Evolutionary conservation across 2,329 filamentous ascomycete genomes (phyloP), one percentile per base, ranked within the genome.

Genomic region (Phialophora macrospora): DNA sequence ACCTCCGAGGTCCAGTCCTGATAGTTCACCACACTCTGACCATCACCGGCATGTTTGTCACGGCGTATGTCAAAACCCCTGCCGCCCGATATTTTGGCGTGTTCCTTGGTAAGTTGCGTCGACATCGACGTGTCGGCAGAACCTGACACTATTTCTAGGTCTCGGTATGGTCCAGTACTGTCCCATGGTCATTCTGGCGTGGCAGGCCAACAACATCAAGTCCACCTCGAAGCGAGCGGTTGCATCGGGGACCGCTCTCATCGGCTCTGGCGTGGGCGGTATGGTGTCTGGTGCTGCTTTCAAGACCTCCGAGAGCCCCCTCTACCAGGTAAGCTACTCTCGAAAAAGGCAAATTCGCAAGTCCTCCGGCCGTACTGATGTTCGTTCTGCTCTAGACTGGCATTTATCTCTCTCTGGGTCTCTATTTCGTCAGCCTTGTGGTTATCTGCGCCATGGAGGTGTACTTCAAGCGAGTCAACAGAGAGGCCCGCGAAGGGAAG

Each of bases 181-280:
- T 51, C 69, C 74, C 46, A 73, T 74, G 1, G 74, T 71, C 9
- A 70, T 75, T 1, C 66, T 75, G 14, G 69, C 74, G 5, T 76
- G 70, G 59, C 74, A 76, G 58, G 74, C 74, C 6, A 76, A 76
- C 65, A 76, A 76, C 51, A 76, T 75, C 64, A 74, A 70, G 2
- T 70, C 68, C 2, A 73, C 71, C 28, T 75, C 72, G 1, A 76
- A 75, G 62, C 73, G 74, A 8, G 72, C 70, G 0, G 71, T 75
- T 5, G 73, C 73, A 12, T 72, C 73, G 11, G 74, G 73, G 8
- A 75, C 72, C 0, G 74, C 71, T 55, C 66, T 75, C 6, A 74
- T 75, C 55, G 72, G 73, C 4, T 74, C 73, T 2, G 74, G 72
- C 3, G 46, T 75, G 14, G 74, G 74, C 17, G 72, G 71, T 7